These are phyloP conservation scores for Theobroma grandiflorum DNA, from an alignment of 441 rosid genomes.

Conservation along the genomic window DNA sequence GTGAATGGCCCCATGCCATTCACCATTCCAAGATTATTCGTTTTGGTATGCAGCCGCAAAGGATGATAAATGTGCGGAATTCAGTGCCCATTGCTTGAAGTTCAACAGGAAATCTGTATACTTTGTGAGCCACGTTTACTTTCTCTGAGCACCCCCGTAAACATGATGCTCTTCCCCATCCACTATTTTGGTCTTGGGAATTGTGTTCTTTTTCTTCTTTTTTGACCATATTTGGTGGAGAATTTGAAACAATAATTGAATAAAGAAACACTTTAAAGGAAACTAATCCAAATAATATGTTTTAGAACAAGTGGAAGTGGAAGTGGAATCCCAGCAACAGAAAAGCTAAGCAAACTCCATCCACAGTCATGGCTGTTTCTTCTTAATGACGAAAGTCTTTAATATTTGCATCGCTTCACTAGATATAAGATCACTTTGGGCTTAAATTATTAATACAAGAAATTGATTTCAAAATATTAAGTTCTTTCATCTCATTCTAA, in stretches of 20 bases:
- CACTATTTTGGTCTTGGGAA: not conserved
- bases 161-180: constrained; percentile 11
- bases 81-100: not conserved
- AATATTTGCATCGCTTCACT: too few species aligned
- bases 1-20: not conserved
- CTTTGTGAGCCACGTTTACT: not conserved
- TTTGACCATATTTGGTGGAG: too few species aligned
- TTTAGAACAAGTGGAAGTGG: too few species aligned
- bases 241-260: too few species aligned
- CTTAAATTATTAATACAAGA: too few species aligned
- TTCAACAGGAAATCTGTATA: not conserved
- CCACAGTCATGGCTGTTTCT: not conserved
- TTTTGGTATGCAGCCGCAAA: not conserved
- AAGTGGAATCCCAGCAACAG: too few species aligned
- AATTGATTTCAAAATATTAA: not conserved
- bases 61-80: constrained; percentile 15
- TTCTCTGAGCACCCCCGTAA: not conserved
- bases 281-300: too few species aligned
- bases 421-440: too few species aligned
- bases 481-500: not conserved
- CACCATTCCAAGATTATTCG: constrained; percentile 18
- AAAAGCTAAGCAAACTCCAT: too few species aligned
- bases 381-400: not conserved
- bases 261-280: too few species aligned
- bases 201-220: not conserved